Evolutionary conservation across 305 asterid genomes (phyloP).

Genomic region (Nicotiana rustica): DNA sequence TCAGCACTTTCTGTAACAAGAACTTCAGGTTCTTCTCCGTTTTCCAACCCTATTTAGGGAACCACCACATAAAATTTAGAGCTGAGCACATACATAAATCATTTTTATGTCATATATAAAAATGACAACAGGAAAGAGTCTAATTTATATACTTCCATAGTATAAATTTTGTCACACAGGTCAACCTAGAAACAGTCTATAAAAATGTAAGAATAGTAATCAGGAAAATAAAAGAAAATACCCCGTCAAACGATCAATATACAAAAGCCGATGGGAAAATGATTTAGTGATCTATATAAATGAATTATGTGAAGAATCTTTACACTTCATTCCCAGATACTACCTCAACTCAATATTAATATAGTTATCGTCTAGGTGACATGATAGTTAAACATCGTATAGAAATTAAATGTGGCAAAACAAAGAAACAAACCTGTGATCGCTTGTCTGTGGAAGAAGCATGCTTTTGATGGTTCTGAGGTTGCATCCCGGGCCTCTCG

Average conservation of each 20-base stretch:
- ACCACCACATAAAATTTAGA: not conserved
- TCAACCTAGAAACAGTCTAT: no score
- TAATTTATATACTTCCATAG: no score
- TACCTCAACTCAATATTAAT: no score
- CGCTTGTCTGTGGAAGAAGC: slow-evolving; percentile 45
- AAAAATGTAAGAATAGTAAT: no score
- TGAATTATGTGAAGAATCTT: no score
- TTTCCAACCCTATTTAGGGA: slow-evolving; percentile 55
- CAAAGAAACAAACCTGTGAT: slow-evolving; percentile 46
- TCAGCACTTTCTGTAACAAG: slow-evolving; percentile 91
- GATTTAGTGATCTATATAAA: no score
- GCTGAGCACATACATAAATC: not conserved
- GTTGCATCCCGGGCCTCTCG: slow-evolving; percentile 47
- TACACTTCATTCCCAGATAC: no score
- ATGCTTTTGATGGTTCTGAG: slow-evolving; percentile 41
- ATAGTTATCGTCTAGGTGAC: not conserved
- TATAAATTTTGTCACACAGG: no score
- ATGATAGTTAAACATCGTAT: not conserved
- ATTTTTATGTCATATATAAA: not conserved
- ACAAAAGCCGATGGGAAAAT: no score
- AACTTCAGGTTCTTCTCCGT: slow-evolving; percentile 80
- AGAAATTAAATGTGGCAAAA: not conserved
- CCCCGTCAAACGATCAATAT: no score
- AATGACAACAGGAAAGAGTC: no score
- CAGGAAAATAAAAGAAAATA: no score